Evolutionary conservation across 176 grass and related monocot genomes (phyloP).

Genomic region (sorghum (Sorghum bicolor)): Sorghum_bicolor_NCBIv3 NC_012879.2:8575501-8576000

Average conservation of each 20-base stretch:
- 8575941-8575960: not conserved
- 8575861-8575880: not conserved
- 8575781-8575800: not conserved
- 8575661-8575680: not conserved
- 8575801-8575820: not conserved
- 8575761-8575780: not conserved
- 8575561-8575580: not conserved
- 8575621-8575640: not conserved
- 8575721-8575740: not conserved
- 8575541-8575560: conserved; percentile 10
- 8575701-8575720: not conserved
- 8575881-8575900: not conserved
- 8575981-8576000: conserved; percentile 10
- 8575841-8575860: not conserved
- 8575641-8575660: not conserved
- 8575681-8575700: not conserved
- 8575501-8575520: conserved; percentile 31
- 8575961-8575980: conserved; percentile 3
- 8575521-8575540: not conserved
- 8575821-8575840: not conserved
- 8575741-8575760: not conserved
- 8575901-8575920: not conserved
- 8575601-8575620: not conserved
- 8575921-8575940: not conserved
- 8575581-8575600: not conserved